Conservation (phyloP, 345 rosid species). For the Eucalyptus globulus region DNA sequence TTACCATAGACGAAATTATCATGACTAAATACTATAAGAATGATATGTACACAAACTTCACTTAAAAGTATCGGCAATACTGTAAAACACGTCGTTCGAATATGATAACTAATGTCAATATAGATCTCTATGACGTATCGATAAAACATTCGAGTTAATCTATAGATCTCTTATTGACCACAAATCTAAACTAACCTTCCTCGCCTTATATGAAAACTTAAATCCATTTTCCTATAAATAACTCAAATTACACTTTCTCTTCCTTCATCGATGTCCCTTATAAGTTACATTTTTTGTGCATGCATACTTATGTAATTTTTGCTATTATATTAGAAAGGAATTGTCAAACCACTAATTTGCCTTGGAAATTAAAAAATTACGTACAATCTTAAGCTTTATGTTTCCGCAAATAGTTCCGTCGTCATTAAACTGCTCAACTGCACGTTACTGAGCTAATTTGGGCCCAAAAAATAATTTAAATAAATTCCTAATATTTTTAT, state of each 20-base stretch:
- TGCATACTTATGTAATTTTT: background rate
- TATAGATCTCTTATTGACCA: background rate
- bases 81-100: background rate
- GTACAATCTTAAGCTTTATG: background rate
- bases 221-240: background rate
- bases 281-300: background rate
- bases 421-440: background rate
- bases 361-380: background rate
- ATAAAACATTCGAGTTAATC: background rate
- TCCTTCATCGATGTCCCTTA: background rate
- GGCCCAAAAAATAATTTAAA: background rate
- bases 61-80: background rate
- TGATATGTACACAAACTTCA: background rate
- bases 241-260: background rate
- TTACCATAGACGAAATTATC: background rate
- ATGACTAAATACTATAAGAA: fast-evolving
- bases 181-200: background rate
- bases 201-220: background rate
- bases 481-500: background rate
- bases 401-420: background rate
- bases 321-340: background rate
- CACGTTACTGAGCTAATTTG: background rate
- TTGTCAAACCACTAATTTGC: background rate
- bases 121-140: background rate
- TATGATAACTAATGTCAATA: fast-evolving